Evolutionary conservation across 2,329 filamentous ascomycete species (phyloP), one percentile per base, ranked within the genome.

Genomic region (Colletotrichum melonis): DNA sequence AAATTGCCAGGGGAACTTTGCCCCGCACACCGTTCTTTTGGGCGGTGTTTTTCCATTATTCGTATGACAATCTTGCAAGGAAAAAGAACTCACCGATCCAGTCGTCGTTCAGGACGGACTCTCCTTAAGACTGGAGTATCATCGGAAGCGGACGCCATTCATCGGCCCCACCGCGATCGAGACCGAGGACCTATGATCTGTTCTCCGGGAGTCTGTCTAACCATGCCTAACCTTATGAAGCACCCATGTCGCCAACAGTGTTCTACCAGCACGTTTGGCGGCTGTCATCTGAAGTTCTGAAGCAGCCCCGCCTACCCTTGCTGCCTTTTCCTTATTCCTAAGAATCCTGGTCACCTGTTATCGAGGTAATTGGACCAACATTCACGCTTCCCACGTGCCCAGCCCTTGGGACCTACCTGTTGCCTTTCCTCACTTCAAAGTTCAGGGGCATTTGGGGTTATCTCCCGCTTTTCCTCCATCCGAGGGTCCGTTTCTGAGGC

Each of bases 121-220:
- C 38, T 6, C 38, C 38, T 16, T 3, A 6, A 19, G 6, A 11
- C 30, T 30, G 30, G 9, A 42, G 35, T 46, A 22, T 26, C 55
- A 49, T 52, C 57, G 55, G 55, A 42, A 26, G 49, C 49, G 26
- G 35, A 42, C 38, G 38, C 38, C 14, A 60, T 28, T 7, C 19
- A 49, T 52, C 52, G 57, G 64, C 69, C 69, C 69, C 46, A 63
- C 69, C 32, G 68, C 63, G 63, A 71, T 56, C 63, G 52, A 68
- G 49, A 67, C 49, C 57, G 12, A 35, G 30, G 6, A 28, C 56
- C 8, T 2, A 19, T 16, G 38, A 24, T 5, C 28, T 14, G 19
- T n/a, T 58, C 28, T 28, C 12, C 62, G 54, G 62, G 26, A 58
- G 67, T 46, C 30, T 70, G 35, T n/a, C 28, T 22, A 2, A 42